Conservation (phyloP, 495 filamentous ascomycete species). For the Xylaria flabelliformis region DNA sequence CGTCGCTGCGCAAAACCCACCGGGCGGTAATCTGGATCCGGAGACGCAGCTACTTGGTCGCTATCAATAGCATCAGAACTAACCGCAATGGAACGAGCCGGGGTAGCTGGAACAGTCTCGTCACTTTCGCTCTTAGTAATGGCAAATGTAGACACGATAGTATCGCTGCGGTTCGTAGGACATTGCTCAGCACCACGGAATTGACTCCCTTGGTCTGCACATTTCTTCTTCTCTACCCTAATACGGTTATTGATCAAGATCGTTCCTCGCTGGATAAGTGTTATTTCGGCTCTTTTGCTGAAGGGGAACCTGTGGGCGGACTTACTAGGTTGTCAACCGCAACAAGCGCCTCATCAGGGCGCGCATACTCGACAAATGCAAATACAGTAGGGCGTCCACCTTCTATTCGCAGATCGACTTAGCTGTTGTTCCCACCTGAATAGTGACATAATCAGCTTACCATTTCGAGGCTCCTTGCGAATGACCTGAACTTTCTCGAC, state of each 20-base stretch:
- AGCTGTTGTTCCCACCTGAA: conserved; percentile 3
- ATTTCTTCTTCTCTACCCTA: conserved; percentile 81
- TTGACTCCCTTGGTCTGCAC: conserved; percentile 56
- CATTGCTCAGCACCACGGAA: conserved; percentile 13
- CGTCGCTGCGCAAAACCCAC: conserved; percentile 14
- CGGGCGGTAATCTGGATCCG: conserved; percentile 7
- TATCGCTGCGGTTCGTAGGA: neutral
- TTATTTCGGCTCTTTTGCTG: neutral
- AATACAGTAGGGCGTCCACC: conserved; percentile 47
- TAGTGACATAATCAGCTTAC: conserved; percentile 37
- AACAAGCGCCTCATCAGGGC: conserved; percentile 41
- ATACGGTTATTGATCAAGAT: conserved; percentile 53
- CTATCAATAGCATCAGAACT: neutral
- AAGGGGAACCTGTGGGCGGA: neutral
- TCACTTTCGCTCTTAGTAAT: neutral
- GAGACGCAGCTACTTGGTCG: conserved; percentile 12
- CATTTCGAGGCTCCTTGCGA: conserved; percentile 40
- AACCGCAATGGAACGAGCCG: conserved; percentile 18
- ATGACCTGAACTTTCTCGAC: conserved; percentile 53
- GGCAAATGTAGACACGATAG: conserved; percentile 4
- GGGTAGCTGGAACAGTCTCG: conserved; percentile 14
- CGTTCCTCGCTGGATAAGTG: conserved; percentile 13
- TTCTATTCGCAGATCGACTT: conserved; percentile 24
- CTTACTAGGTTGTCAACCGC: conserved; percentile 46
- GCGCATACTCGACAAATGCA: conserved; percentile 60